phyloP scores from a whole-genome alignment of 2,329 filamentous ascomycete genomes.

The Colletotrichum higginsianum region DNA sequence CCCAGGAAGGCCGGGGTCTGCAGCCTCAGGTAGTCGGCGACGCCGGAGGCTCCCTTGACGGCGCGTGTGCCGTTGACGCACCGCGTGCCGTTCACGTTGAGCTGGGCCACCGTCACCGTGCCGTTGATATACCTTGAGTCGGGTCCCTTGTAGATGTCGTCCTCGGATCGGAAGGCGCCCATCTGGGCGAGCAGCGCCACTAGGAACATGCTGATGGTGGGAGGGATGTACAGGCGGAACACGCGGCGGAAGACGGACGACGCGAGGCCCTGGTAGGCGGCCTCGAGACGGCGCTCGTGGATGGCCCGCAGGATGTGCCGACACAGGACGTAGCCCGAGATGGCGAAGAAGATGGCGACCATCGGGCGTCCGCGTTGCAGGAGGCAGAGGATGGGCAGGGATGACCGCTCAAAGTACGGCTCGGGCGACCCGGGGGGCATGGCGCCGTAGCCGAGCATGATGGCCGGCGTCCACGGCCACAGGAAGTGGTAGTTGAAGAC shows the following conservation, averaged over 20 bases:
- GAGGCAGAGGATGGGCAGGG: conserved; percentile 58
- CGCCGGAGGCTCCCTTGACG: conserved; percentile 47
- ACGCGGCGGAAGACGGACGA: conserved; percentile 56
- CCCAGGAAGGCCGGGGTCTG: conserved; percentile 49
- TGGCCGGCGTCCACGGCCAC: conserved; percentile 57
- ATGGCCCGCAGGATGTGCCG: conserved; percentile 56
- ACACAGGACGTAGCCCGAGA: conserved; percentile 59
- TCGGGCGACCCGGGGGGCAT: conserved; percentile 53
- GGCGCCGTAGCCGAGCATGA: conserved; percentile 58
- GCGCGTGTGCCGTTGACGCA: conserved; percentile 50
- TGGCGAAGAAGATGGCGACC: conserved; percentile 61
- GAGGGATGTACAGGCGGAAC: conserved; percentile 58
- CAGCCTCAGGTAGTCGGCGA: conserved; percentile 50
- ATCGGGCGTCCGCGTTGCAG: conserved; percentile 58
- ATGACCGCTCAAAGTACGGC: conserved; percentile 51
- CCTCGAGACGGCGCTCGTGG: conserved; percentile 53
- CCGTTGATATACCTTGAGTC: conserved; percentile 58
- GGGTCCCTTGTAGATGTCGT: conserved; percentile 53
- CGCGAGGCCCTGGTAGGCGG: conserved; percentile 54
- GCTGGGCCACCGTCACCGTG: conserved; percentile 49
- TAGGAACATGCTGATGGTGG: conserved; percentile 58
- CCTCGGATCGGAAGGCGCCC: conserved; percentile 54
- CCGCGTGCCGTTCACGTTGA: conserved; percentile 37
- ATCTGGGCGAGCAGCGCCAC: conserved; percentile 56
- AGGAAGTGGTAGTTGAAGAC: conserved; percentile 61